phyloP scores from a whole-genome alignment of 2,329 filamentous ascomycete species.

The Talaromyces rugulosus region DNA sequence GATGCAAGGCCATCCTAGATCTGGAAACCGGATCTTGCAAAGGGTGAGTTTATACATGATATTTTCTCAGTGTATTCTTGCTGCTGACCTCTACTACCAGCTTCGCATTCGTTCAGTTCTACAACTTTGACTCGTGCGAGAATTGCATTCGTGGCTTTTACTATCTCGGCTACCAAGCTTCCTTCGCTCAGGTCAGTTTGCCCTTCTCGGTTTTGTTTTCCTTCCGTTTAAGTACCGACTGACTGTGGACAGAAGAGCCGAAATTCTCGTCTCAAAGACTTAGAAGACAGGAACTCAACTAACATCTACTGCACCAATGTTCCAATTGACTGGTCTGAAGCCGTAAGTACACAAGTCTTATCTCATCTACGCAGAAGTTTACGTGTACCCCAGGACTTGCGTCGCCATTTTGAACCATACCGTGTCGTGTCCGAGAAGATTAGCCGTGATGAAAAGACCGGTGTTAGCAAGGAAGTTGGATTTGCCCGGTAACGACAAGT shows the following conservation, averaged over 20 bases:
- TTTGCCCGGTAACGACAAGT: constrained; percentile 73
- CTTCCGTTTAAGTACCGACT: neutral
- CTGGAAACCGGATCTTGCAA: constrained; percentile 91
- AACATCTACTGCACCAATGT: constrained; percentile 98
- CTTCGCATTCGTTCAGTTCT: constrained; percentile 97
- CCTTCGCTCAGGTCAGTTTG: constrained; percentile 77
- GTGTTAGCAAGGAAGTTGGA: constrained; percentile 91
- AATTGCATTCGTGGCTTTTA: constrained; percentile 95
- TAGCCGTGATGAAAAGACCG: constrained; percentile 76
- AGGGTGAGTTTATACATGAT: constrained; percentile 60
- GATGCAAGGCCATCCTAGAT: constrained; percentile 98
- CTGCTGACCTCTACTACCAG: constrained; percentile 46
- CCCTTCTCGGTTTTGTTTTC: constrained; percentile 2
- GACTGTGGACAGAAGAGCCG: constrained; percentile 71
- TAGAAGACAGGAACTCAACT: constrained; percentile 82
- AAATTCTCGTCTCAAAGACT: constrained; percentile 95
- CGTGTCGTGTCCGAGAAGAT: constrained; percentile 90
- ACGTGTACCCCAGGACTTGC: constrained; percentile 57
- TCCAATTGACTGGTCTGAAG: constrained; percentile 85
- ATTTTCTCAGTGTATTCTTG: constrained; percentile 2
- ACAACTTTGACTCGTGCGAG: constrained; percentile 80
- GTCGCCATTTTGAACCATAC: constrained; percentile 55
- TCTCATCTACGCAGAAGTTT: neutral
- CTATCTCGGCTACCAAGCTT: constrained; percentile 91
- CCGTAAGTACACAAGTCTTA: constrained; percentile 51